A percentile compares a stretch with the other conserved stretches of the same genome.
Evolutionary conservation across 1,284 basidiomycete species (phyloP).

Genomic region (Pterulicium gracile): DNA sequence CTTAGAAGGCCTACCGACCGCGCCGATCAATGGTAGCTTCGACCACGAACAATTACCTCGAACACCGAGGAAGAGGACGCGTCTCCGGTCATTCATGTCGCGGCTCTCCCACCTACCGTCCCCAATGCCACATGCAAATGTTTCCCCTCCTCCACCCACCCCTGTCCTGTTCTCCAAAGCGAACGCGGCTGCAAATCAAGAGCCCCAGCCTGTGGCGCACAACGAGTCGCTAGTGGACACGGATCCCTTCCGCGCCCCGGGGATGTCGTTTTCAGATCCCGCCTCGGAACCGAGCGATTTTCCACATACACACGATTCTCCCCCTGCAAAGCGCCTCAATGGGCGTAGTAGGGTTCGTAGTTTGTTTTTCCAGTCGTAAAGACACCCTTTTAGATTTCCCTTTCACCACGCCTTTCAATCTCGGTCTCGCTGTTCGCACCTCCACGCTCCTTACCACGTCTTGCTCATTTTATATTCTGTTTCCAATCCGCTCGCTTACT

Average conservation of each 20-base stretch:
- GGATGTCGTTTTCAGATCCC: background rate
- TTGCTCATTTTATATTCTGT: conserved; percentile 1
- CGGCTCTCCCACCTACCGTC: background rate
- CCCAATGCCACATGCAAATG: too few relatives aligned
- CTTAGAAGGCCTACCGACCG: background rate
- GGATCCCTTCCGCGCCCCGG: conserved; percentile 1
- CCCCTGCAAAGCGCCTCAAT: background rate
- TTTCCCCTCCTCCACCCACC: background rate
- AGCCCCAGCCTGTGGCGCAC: background rate
- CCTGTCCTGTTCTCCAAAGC: background rate
- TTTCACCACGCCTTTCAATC: background rate
- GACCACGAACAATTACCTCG: background rate
- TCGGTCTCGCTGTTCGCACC: background rate
- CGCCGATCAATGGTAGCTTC: background rate
- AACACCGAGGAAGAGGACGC: background rate
- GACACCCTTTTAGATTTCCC: background rate
- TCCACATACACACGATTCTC: background rate
- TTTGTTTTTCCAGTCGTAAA: conserved; percentile 2
- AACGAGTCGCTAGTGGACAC: background rate
- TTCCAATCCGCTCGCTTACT: background rate
- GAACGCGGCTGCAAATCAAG: background rate
- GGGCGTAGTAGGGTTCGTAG: background rate
- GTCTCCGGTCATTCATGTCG: background rate
- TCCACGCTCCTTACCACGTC: too few relatives aligned
- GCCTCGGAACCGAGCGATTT: background rate